These are phyloP conservation scores for Solanum aculeatissimum DNA, from an alignment of 305 asterid species.

Conservation along the genomic window DNA sequence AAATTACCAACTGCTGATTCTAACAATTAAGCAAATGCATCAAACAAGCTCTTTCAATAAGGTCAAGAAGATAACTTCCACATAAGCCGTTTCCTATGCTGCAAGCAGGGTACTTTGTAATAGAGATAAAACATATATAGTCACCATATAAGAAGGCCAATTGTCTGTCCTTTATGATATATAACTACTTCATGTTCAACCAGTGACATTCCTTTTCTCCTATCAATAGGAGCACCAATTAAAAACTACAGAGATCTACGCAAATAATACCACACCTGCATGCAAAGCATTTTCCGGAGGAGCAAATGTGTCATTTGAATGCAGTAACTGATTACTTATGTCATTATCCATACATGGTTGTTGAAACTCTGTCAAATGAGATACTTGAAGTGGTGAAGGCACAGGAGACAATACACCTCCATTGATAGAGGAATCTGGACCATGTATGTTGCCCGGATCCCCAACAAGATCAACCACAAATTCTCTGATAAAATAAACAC, in stretches of 20 bases:
- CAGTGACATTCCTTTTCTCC: background rate
- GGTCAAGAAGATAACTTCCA: background rate
- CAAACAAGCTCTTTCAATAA: background rate
- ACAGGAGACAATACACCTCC: slow-evolving; percentile 49
- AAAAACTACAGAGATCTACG: background rate
- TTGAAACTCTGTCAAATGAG: slow-evolving; percentile 64
- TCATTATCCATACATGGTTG: slow-evolving; percentile 31
- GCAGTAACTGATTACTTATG: slow-evolving; percentile 22
- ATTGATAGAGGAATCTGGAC: slow-evolving; percentile 79
- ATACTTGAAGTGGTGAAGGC: slow-evolving; percentile 77
- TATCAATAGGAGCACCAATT: background rate
- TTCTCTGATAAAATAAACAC: slow-evolving; percentile 50
- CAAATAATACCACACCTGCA: slow-evolving; percentile 37
- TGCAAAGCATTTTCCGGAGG: slow-evolving; percentile 15
- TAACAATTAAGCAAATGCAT: background rate
- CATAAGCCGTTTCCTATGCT: background rate
- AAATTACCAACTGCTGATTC: background rate
- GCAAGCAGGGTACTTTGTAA: background rate
- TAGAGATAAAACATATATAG: background rate
- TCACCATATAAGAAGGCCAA: background rate
- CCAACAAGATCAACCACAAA: slow-evolving; percentile 90
- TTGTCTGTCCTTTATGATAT: background rate
- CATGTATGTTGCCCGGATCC: slow-evolving; percentile 72
- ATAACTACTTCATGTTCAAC: background rate
- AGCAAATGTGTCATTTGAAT: slow-evolving; percentile 26